A percentile compares a stretch with the other conserved stretches of the same genome.
Conservation (phyloP, 768 basidiomycete species). For the Collybia nuda region DNA sequence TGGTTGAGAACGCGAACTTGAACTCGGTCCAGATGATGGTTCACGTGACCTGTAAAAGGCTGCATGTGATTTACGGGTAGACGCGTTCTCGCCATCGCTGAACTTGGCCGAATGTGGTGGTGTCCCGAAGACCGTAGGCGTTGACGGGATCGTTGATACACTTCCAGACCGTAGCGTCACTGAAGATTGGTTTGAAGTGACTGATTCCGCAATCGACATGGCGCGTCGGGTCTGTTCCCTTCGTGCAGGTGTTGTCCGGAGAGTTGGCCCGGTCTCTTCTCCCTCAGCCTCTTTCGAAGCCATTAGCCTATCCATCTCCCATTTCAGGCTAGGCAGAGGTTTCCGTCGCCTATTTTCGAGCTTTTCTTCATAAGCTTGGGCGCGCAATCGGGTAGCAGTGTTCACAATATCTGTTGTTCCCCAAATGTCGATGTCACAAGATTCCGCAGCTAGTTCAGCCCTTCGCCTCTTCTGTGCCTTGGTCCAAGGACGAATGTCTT, state of each 20-base stretch:
- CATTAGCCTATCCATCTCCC: slow-evolving; percentile 9
- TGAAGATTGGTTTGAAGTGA: neutral
- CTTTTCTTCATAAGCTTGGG: slow-evolving; percentile 49
- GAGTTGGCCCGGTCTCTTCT: neutral
- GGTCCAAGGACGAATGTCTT: slow-evolving; percentile 30
- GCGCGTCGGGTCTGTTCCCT: neutral
- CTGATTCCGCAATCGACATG: neutral
- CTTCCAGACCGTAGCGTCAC: neutral
- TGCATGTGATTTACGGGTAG: no score
- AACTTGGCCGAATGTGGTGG: no score
- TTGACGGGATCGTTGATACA: neutral
- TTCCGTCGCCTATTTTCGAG: slow-evolving; percentile 11
- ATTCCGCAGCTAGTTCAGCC: slow-evolving; percentile 21
- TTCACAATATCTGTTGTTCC: slow-evolving; percentile 41
- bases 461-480: slow-evolving; percentile 28
- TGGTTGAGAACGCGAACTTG: no score
- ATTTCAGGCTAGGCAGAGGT: neutral
- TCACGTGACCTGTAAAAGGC: no score
- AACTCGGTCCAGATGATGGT: no score
- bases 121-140: no score
- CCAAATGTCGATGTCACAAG: slow-evolving; percentile 39
- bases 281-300: slow-evolving; percentile 3
- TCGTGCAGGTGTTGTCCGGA: neutral
- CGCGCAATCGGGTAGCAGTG: slow-evolving; percentile 38
- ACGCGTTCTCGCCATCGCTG: no score